phyloP scores from a whole-genome alignment of 2,329 filamentous ascomycete species.

The Aspergillus aculeatus region DNA sequence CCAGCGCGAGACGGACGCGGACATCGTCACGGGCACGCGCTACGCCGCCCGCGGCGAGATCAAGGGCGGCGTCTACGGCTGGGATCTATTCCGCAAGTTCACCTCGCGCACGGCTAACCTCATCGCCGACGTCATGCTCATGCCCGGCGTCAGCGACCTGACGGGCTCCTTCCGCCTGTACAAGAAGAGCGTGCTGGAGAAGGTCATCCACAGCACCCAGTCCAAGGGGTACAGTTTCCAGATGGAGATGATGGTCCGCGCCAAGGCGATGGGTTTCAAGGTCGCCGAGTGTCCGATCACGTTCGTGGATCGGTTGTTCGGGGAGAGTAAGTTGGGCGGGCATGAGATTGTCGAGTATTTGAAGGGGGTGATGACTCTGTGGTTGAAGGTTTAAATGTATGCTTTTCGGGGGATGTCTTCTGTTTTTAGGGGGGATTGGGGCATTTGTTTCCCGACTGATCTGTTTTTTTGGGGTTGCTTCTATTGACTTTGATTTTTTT shows the following conservation, averaged over 20 bases:
- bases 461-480: background rate
- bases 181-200: conserved; percentile 84
- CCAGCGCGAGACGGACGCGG: conserved; percentile 76
- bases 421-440: conserved; percentile 3
- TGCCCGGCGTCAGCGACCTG: conserved; percentile 90
- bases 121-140: conserved; percentile 89
- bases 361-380: conserved; percentile 76
- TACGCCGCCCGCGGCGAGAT: conserved; percentile 71
- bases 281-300: conserved; percentile 95
- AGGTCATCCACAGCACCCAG: conserved; percentile 85
- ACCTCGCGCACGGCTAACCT: conserved; percentile 78
- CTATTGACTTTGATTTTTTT: background rate
- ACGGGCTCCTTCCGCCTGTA: conserved; percentile 95
- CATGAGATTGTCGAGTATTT: conserved; percentile 97
- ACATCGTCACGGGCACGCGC: conserved; percentile 94
- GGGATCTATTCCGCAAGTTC: conserved; percentile 85
- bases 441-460: conserved; percentile 3
- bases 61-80: conserved; percentile 82
- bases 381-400: conserved; percentile 65
- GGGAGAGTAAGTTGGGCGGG: conserved; percentile 89
- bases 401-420: background rate
- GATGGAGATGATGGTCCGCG: conserved; percentile 99
- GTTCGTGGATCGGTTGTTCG: conserved; percentile 93
- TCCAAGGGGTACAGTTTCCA: conserved; percentile 98
- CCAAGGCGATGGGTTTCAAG: conserved; percentile 91